Percentiles rank a stretch among this genome's conserved stretches.
These are phyloP conservation scores for Skeletonema menzelii DNA, from an alignment of 108 stramenopile species.

Conservation along the genomic window DNA sequence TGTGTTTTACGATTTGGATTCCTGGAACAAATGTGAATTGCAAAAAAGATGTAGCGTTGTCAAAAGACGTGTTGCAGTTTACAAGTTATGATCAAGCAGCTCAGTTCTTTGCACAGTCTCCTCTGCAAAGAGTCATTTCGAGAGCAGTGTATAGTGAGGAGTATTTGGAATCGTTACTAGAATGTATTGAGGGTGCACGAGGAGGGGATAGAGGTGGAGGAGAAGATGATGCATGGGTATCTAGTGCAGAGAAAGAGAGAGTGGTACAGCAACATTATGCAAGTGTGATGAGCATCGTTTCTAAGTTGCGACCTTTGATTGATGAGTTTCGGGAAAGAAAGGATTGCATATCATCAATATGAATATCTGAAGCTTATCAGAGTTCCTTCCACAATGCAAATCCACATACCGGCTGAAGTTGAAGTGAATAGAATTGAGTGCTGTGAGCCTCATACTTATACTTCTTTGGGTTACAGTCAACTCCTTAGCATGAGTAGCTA, in stretches of 20 bases:
- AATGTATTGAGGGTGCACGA: conserved; percentile 18
- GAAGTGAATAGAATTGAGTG: too few relatives aligned
- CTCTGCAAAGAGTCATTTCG: conserved; percentile 35
- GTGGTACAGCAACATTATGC: conserved; percentile 22
- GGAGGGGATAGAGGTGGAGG: background rate
- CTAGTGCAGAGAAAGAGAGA: conserved; percentile 10
- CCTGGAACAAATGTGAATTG: conserved; percentile 8
- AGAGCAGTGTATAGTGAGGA: conserved; percentile 36
- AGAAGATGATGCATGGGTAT: background rate
- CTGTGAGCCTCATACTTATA: too few relatives aligned
- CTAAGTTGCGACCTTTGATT: conserved; percentile 30
- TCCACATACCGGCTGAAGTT: too few relatives aligned
- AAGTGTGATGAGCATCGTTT: conserved; percentile 24
- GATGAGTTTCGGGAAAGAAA: conserved; percentile 35
- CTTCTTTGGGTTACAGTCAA: too few relatives aligned
- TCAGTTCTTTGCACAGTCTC: conserved; percentile 21
- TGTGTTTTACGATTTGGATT: conserved; percentile 40
- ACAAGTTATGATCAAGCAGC: conserved; percentile 31
- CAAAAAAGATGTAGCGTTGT: conserved; percentile 18
- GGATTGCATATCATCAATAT: background rate
- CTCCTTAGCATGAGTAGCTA: too few relatives aligned
- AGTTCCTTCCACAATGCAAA: too few relatives aligned
- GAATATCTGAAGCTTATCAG: too few relatives aligned
- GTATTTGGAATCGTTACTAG: conserved; percentile 28
- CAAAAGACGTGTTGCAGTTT: conserved; percentile 31